Evolutionary conservation across 768 basidiomycete species (phyloP).

Genomic region (Solioccasus polychromus): DNA sequence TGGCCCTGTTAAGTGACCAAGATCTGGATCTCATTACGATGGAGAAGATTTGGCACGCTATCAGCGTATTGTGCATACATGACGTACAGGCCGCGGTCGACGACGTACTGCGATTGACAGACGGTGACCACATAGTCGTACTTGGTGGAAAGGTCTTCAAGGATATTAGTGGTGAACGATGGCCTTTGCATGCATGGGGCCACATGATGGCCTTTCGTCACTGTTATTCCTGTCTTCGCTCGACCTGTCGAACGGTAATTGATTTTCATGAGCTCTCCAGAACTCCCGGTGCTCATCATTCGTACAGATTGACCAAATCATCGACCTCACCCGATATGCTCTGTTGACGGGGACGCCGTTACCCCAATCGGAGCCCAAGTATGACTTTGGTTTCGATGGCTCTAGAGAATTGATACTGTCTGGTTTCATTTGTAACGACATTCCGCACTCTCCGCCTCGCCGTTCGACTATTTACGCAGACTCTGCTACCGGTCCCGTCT

Average conservation of each 20-base stretch:
- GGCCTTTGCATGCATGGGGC: slow-evolving; percentile 37
- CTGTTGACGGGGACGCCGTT: slow-evolving; percentile 16
- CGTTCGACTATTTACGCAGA: slow-evolving; percentile 20
- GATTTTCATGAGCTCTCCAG: background rate
- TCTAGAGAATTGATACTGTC: slow-evolving; percentile 29
- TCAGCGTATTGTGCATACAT: slow-evolving; percentile 27
- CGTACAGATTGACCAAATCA: slow-evolving; percentile 28
- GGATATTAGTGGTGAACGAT: slow-evolving; percentile 21
- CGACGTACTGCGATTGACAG: slow-evolving; percentile 30
- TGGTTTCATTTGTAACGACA: slow-evolving; percentile 28
- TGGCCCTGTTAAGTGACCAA: slow-evolving; percentile 28
- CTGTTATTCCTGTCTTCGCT: slow-evolving; percentile 34
- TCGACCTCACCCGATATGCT: slow-evolving; percentile 29
- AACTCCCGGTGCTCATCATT: slow-evolving; percentile 1
- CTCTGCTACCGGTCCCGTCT: slow-evolving; percentile 15
- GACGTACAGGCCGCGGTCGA: slow-evolving; percentile 30
- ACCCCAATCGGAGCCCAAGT: slow-evolving; percentile 21
- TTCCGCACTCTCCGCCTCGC: slow-evolving; percentile 23
- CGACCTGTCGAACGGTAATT: slow-evolving; percentile 29
- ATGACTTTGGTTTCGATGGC: slow-evolving; percentile 21
- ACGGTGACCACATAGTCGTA: slow-evolving; percentile 29
- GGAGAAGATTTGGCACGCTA: slow-evolving; percentile 34
- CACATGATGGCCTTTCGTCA: slow-evolving; percentile 29
- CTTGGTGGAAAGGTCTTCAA: slow-evolving; percentile 36
- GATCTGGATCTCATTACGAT: slow-evolving; percentile 29